Percentiles rank a stretch among this genome's conserved stretches.
phyloP scores from a whole-genome alignment of 305 asterid genomes.

The Solanum hybrid region DNA sequence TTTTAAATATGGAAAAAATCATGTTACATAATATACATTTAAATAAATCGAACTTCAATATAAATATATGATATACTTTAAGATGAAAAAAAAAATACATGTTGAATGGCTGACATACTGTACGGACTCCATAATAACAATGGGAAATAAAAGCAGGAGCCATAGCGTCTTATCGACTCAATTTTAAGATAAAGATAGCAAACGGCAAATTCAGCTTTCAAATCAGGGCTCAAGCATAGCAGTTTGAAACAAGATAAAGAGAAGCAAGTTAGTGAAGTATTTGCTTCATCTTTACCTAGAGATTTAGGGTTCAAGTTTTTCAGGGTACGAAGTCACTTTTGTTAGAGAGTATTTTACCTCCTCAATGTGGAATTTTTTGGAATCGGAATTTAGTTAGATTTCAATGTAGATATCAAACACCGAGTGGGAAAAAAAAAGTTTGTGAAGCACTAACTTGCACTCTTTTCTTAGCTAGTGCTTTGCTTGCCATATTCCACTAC shows the following conservation, averaged over 20 bases:
- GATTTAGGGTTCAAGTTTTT: neutral
- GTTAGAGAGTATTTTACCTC: too few species aligned
- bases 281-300: neutral
- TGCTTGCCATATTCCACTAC: neutral
- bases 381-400: too few species aligned
- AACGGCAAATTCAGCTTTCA: neutral
- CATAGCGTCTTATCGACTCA: neutral
- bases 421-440: neutral
- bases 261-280: neutral
- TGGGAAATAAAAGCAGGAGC: neutral
- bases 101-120: neutral
- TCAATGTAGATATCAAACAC: neutral
- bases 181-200: neutral
- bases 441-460: conserved; percentile 1
- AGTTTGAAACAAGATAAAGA: neutral
- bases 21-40: neutral
- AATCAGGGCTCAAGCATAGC: neutral
- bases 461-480: neutral
- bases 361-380: too few species aligned
- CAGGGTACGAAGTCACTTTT: too few species aligned
- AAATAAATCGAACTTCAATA: neutral
- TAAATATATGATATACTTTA: too few species aligned
- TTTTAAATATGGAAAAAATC: too few species aligned
- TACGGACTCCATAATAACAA: neutral
- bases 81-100: neutral